Evolutionary conservation across 73 alveolate species (phyloP).

Genomic region (Effrenium voratum): DNA sequence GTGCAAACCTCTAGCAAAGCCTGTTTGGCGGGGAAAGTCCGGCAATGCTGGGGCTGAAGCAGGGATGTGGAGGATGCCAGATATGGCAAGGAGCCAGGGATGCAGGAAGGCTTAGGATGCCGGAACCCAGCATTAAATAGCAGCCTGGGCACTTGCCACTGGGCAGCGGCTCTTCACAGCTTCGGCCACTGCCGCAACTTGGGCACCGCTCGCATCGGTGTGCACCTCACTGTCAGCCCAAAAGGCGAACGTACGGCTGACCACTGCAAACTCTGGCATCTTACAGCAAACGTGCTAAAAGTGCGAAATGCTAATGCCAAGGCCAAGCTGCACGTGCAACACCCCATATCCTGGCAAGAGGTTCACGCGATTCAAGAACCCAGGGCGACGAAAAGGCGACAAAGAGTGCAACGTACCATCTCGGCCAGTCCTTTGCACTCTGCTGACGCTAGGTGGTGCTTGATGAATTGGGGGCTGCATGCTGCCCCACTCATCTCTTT

Average conservation of each 20-base stretch:
- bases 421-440: slow-evolving; percentile 27
- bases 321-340: slow-evolving; percentile 17
- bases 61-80: too few relatives aligned
- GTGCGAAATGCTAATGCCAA: background rate
- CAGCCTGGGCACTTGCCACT: slow-evolving; percentile 34
- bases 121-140: too few relatives aligned
- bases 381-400: background rate
- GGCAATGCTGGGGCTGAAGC: too few relatives aligned
- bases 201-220: slow-evolving; percentile 48
- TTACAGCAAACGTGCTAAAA: background rate
- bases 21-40: too few relatives aligned
- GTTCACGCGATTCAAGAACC: background rate
- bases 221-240: slow-evolving; percentile 3
- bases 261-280: background rate
- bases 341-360: slow-evolving; percentile 44
- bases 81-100: too few relatives aligned
- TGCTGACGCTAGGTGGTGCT: background rate
- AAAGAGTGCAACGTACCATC: background rate
- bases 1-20: too few relatives aligned
- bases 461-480: slow-evolving; percentile 33
- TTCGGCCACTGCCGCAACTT: slow-evolving; percentile 21
- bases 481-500: slow-evolving; percentile 92
- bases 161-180: slow-evolving; percentile 71
- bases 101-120: too few relatives aligned
- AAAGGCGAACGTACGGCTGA: too few relatives aligned